These are phyloP conservation scores for Beauveria varroae DNA, from an alignment of 2,329 filamentous ascomycete genomes.

Conservation along the genomic window DNA sequence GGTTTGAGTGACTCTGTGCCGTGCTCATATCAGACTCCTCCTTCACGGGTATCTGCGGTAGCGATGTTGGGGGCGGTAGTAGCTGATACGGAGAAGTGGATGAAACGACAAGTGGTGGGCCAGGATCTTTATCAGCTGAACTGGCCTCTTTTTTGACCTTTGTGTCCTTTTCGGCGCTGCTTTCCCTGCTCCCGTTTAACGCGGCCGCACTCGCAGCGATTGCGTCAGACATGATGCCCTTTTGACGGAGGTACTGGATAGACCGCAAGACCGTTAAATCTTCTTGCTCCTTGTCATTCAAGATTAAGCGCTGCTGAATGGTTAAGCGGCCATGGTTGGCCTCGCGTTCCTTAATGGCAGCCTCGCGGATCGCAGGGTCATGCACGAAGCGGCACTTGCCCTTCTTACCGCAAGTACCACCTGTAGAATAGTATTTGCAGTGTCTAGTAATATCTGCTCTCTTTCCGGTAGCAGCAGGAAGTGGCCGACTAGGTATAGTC, in stretches of 20 bases:
- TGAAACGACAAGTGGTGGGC: slow-evolving; percentile 8
- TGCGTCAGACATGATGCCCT: slow-evolving; percentile 38
- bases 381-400: slow-evolving; percentile 69
- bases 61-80: slow-evolving; percentile 30
- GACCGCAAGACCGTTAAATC: slow-evolving; percentile 59
- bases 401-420: slow-evolving; percentile 63
- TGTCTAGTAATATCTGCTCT: slow-evolving; percentile 56
- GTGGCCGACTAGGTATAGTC: slow-evolving; percentile 22
- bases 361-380: slow-evolving; percentile 55
- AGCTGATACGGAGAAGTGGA: slow-evolving; percentile 7
- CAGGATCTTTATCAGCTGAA: slow-evolving; percentile 19
- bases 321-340: slow-evolving; percentile 59
- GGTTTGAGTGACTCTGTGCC: neutral
- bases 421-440: slow-evolving; percentile 65
- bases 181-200: slow-evolving; percentile 3
- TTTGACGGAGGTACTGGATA: slow-evolving; percentile 57
- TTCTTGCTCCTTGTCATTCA: slow-evolving; percentile 63
- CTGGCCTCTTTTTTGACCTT: slow-evolving; percentile 2
- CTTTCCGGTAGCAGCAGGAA: slow-evolving; percentile 39
- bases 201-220: slow-evolving; percentile 3
- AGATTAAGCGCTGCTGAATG: slow-evolving; percentile 55
- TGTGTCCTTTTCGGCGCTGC: slow-evolving; percentile 15
- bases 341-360: slow-evolving; percentile 55
- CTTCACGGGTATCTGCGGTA: slow-evolving; percentile 29
- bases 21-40: slow-evolving; percentile 19